These are phyloP conservation scores for Ustulina deusta DNA, from an alignment of 2,329 filamentous ascomycete genomes.

Conservation along the genomic window DNA sequence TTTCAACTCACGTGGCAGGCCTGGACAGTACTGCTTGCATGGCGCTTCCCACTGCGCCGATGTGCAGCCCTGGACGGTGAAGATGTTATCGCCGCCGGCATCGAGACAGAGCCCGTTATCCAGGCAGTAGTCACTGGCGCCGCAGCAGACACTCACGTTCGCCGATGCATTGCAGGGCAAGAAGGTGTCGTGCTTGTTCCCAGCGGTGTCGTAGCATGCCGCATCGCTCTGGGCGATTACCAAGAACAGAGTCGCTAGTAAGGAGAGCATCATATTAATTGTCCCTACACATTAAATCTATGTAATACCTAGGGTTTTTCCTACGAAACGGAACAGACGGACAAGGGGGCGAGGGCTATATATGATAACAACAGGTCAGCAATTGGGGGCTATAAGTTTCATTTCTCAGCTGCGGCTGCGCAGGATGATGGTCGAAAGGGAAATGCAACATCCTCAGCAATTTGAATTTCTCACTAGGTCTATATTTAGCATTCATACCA, in stretches of 20 bases:
- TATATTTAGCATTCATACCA: not conserved
- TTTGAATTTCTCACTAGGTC: not conserved
- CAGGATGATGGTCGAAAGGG: no score
- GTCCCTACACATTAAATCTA: not conserved
- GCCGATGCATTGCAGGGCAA: constrained; percentile 41
- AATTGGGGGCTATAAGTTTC: not conserved
- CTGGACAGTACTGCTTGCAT: constrained; percentile 44
- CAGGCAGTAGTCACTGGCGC: constrained; percentile 44
- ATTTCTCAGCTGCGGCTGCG: not conserved
- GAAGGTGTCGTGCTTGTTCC: constrained; percentile 21
- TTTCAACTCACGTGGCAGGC: constrained; percentile 34
- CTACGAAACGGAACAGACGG: not conserved
- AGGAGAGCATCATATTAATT: not conserved
- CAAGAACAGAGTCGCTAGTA: not conserved
- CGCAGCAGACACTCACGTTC: constrained; percentile 46
- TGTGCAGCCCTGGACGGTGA: constrained; percentile 50
- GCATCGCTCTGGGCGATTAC: not conserved
- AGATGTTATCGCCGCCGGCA: constrained; percentile 44
- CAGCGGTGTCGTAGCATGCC: constrained; percentile 15
- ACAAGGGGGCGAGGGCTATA: not conserved
- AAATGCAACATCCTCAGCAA: not conserved
- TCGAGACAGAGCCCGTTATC: constrained; percentile 50
- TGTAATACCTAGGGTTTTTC: not conserved
- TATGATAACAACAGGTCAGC: not conserved
- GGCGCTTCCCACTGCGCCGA: constrained; percentile 44